Conservation (phyloP, 2,329 filamentous ascomycete species). For the Xylariaceae sp. region DNA sequence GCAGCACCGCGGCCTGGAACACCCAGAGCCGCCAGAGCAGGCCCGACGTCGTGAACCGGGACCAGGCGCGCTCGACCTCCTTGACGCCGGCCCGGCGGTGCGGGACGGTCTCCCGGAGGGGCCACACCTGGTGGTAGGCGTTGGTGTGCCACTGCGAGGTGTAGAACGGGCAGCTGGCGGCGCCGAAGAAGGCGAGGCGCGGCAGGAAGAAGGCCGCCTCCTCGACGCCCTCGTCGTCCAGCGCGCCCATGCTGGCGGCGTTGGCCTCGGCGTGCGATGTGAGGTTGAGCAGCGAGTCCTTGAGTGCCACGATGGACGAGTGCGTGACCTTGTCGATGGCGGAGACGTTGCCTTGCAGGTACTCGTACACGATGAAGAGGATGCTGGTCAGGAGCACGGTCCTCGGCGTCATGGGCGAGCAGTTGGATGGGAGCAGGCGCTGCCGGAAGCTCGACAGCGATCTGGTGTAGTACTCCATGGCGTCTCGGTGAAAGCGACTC, state of each 20-base stretch:
- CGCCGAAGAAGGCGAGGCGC: slow-evolving; percentile 9
- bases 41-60: slow-evolving; percentile 8
- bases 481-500: slow-evolving; percentile 9
- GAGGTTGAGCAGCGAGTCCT: slow-evolving; percentile 6
- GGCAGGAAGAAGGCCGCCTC: slow-evolving; percentile 15
- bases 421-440: slow-evolving; percentile 5
- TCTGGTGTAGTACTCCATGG: slow-evolving; percentile 11
- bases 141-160: slow-evolving; percentile 5
- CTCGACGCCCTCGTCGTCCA: slow-evolving; percentile 15
- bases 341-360: slow-evolving; percentile 13
- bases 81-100: not conserved
- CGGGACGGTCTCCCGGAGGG: slow-evolving; percentile 2
- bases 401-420: slow-evolving; percentile 4
- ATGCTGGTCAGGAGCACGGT: slow-evolving; percentile 13
- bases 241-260: not conserved
- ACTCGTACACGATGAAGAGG: slow-evolving; percentile 14
- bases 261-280: slow-evolving; percentile 1
- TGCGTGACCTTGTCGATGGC: slow-evolving; percentile 11
- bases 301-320: slow-evolving; percentile 5
- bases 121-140: slow-evolving; percentile 3
- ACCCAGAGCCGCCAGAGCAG: slow-evolving; percentile 10
- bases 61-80: slow-evolving; percentile 6
- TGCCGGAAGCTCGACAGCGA: slow-evolving; percentile 10
- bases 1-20: slow-evolving; percentile 2
- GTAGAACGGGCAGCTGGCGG: slow-evolving; percentile 9